Evolutionary conservation across 495 filamentous ascomycete genomes (phyloP).

Genomic region (Hypoxylon cercidicola): DNA sequence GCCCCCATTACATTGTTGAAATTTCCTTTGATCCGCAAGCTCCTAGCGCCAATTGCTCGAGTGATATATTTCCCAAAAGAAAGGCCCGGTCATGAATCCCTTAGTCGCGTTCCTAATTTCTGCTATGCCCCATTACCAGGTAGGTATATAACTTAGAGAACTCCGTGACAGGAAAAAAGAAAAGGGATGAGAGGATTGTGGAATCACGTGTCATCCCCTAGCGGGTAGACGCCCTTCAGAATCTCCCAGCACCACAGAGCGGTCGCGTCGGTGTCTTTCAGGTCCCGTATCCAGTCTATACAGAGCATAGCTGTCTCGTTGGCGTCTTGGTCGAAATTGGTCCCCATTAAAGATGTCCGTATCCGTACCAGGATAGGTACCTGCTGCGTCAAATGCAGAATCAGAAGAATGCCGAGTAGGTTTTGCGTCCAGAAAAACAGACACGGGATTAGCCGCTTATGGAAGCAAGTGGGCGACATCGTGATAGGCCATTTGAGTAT

Average conservation of each 20-base stretch:
- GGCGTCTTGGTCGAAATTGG: slow-evolving; percentile 58
- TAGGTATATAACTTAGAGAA: slow-evolving; percentile 9
- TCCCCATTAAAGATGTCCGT: slow-evolving; percentile 53
- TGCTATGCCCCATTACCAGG: slow-evolving; percentile 10
- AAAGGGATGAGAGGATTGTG: background rate
- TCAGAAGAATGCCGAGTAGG: slow-evolving; percentile 64
- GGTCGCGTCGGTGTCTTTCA: slow-evolving; percentile 59
- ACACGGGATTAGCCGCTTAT: slow-evolving; percentile 66
- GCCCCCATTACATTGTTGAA: slow-evolving; percentile 1
- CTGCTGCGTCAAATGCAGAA: slow-evolving; percentile 62
- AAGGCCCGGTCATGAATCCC: slow-evolving; percentile 1
- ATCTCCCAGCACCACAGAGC: slow-evolving; percentile 65
- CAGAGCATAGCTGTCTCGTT: slow-evolving; percentile 59
- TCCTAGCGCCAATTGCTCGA: slow-evolving; percentile 35
- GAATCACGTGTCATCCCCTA: slow-evolving; percentile 48
- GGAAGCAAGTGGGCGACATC: slow-evolving; percentile 64
- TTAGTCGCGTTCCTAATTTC: slow-evolving; percentile 30
- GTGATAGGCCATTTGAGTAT: slow-evolving; percentile 66
- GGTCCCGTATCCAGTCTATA: slow-evolving; percentile 65
- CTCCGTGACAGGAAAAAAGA: slow-evolving; percentile 1
- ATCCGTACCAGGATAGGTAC: slow-evolving; percentile 60
- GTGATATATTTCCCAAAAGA: slow-evolving; percentile 12
- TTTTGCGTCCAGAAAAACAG: slow-evolving; percentile 69
- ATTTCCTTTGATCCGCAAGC: slow-evolving; percentile 21
- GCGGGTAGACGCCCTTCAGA: slow-evolving; percentile 54